Base-by-base conservation (phyloP, 495 filamentous ascomycete species). In the Staphylotrichum tortipilum region DNA sequence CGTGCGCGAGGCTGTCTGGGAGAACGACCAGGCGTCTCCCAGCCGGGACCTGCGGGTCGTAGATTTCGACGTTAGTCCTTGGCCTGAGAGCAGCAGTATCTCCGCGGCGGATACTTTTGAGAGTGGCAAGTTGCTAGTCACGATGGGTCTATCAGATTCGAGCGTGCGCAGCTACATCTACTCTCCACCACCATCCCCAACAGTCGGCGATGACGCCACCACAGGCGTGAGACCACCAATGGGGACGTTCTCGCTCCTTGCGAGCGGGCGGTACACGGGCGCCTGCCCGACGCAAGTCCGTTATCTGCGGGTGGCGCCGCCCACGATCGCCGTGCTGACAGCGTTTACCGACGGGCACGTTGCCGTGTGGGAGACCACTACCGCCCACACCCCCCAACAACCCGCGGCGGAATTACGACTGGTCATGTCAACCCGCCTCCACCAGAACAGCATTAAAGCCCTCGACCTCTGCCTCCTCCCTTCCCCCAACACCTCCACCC, bases 81-180 rank as follows among this genome's bases (percentile, higher is more conserved):
- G 33, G 14, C 40, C 15, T 18, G 24, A 11, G 17, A 7, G 3
- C 22, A 12, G 21, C 9, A 2, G 3, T 6, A 3, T 6, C 14
- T 35, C 33, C 33, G 11, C 4, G 6, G 14, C 33, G 7, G 8
- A 35, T 36, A 10, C n/a, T n/a, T n/a, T n/a, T n/a, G n/a, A n/a
- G n/a, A 24, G n/a, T 6, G 72, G 64, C 56, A 72, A 61, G 4
- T 68, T 89, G 26, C 49, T 83, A 6, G 64, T 95, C 34, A 77
- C 75, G 18, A 69, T 90, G 66, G 79, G 74, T 0, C 81, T 87
- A 37, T 94, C 89, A 0, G 87, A 95, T 64, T 95, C 89, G 4
- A 83, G 75, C 1, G 61, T 91, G 2, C 78, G 77, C 66, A 69
- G 76, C 4, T 92, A 86, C 60, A 56, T 67, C 33, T 89, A 88